These are phyloP conservation scores for Citrus sinensis DNA, from an alignment of 345 rosid genomes.

Conservation along the genomic window DNA sequence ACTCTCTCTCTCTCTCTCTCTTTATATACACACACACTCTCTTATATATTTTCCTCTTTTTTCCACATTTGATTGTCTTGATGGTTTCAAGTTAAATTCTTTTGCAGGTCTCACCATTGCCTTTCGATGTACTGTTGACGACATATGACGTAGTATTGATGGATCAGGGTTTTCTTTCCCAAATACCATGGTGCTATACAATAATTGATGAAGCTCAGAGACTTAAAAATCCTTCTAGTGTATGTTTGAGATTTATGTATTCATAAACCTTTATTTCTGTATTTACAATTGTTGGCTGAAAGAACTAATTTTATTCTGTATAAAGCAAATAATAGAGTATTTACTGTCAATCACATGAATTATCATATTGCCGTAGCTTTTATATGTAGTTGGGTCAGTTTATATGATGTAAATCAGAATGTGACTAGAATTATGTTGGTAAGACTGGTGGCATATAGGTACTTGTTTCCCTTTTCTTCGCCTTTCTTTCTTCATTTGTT, in stretches of 20 bases:
- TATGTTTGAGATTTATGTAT: conserved; percentile 34
- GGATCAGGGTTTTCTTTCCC: conserved; percentile 83
- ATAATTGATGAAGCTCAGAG: conserved; percentile 90
- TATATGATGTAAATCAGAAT: background rate
- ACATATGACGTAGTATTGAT: conserved; percentile 71
- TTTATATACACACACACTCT: no score
- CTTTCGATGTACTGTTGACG: conserved; percentile 79
- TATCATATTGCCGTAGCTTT: background rate
- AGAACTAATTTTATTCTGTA: background rate
- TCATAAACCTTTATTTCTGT: background rate
- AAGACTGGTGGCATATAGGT: background rate
- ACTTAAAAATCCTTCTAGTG: conserved; percentile 86
- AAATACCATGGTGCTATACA: conserved; percentile 76
- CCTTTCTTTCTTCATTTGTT: background rate
- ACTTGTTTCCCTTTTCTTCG: background rate
- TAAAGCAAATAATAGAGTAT: background rate
- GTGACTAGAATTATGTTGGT: background rate
- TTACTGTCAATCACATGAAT: background rate
- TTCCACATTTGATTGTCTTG: background rate
- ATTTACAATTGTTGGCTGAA: background rate
- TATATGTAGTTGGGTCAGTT: background rate
- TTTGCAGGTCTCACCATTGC: conserved; percentile 51
- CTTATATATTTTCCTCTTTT: background rate
- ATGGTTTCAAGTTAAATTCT: conserved; percentile 5
- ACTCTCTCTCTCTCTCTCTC: no score